phyloP scores from a whole-genome alignment of 2,329 filamentous ascomycete genomes.

The Paradendryphiella salina region DNA sequence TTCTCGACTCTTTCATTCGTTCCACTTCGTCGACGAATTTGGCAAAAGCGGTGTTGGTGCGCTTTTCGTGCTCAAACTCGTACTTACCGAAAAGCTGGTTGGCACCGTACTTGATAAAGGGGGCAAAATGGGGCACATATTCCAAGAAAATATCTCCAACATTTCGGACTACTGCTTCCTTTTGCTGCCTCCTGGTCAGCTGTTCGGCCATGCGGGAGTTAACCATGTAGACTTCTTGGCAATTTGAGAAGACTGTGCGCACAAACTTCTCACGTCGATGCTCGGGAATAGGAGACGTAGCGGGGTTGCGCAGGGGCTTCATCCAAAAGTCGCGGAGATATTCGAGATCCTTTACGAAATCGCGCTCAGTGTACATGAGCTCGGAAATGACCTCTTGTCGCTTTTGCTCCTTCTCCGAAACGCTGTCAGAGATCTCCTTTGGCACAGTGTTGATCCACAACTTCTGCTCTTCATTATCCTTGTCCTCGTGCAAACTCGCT shows the following conservation, averaged over 20 bases:
- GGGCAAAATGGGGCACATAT: constrained; percentile 88
- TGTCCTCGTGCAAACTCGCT: constrained; percentile 79
- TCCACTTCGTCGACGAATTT: constrained; percentile 97
- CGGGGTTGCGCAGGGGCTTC: constrained; percentile 73
- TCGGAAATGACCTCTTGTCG: constrained; percentile 97
- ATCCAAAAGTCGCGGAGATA: constrained; percentile 99
- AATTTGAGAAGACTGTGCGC: constrained; percentile 92
- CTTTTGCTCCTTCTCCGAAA: constrained; percentile 92
- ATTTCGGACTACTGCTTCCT: constrained; percentile 82
- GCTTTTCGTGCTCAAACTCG: constrained; percentile 95
- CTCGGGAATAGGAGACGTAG: constrained; percentile 81
- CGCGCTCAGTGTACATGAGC: constrained; percentile 96
- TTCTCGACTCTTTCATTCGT: constrained; percentile 91
- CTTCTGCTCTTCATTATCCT: constrained; percentile 93
- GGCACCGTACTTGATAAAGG: constrained; percentile 94
- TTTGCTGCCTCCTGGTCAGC: constrained; percentile 88
- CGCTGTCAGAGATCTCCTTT: constrained; percentile 88
- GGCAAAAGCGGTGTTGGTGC: constrained; percentile 78
- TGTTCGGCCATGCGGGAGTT: constrained; percentile 86
- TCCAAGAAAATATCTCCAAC: constrained; percentile 94
- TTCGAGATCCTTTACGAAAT: constrained; percentile 98
- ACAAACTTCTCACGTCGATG: constrained; percentile 88
- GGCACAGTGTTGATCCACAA: constrained; percentile 99
- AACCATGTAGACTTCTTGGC: constrained; percentile 89
- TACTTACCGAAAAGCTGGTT: constrained; percentile 97